phyloP scores from a whole-genome alignment of 768 basidiomycete species.

The Phylloporus sp. region DNA sequence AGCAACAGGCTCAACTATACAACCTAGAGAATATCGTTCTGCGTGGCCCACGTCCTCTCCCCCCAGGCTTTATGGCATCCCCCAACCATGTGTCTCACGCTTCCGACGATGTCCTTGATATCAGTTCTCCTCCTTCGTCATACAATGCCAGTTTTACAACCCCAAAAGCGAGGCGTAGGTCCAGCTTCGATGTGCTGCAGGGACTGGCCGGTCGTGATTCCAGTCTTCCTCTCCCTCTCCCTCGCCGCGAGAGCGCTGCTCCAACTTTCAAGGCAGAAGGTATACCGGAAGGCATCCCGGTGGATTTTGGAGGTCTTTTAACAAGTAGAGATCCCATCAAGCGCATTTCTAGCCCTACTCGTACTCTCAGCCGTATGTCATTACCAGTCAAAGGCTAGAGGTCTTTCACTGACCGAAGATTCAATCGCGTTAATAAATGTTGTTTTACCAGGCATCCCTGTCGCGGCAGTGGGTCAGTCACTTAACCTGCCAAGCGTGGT shows the following conservation, averaged over 20 bases:
- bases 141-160: slow-evolving; percentile 35
- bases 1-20: slow-evolving; percentile 78
- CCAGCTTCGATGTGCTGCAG: slow-evolving; percentile 69
- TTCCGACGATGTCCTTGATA: slow-evolving; percentile 34
- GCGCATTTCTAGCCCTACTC: slow-evolving; percentile 66
- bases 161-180: slow-evolving; percentile 54
- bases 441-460: slow-evolving; percentile 60
- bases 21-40: slow-evolving; percentile 65
- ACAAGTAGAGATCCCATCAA: slow-evolving; percentile 40
- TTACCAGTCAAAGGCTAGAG: slow-evolving; percentile 17
- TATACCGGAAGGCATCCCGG: slow-evolving; percentile 73
- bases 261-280: slow-evolving; percentile 43
- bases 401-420: slow-evolving; percentile 17
- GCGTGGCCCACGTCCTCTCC: slow-evolving; percentile 61
- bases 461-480: slow-evolving; percentile 70
- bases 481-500: neutral
- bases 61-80: slow-evolving; percentile 36
- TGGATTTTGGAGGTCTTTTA: slow-evolving; percentile 44
- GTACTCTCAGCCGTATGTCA: slow-evolving; percentile 74
- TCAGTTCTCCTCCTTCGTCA: slow-evolving; percentile 30
- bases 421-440: slow-evolving; percentile 22
- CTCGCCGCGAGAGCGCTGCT: slow-evolving; percentile 47
- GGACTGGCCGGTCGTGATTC: slow-evolving; percentile 76
- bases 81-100: slow-evolving; percentile 36
- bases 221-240: slow-evolving; percentile 67